phyloP scores from a whole-genome alignment of 352 stramenopile genomes.

The Saprolegnia diclina region DNA sequence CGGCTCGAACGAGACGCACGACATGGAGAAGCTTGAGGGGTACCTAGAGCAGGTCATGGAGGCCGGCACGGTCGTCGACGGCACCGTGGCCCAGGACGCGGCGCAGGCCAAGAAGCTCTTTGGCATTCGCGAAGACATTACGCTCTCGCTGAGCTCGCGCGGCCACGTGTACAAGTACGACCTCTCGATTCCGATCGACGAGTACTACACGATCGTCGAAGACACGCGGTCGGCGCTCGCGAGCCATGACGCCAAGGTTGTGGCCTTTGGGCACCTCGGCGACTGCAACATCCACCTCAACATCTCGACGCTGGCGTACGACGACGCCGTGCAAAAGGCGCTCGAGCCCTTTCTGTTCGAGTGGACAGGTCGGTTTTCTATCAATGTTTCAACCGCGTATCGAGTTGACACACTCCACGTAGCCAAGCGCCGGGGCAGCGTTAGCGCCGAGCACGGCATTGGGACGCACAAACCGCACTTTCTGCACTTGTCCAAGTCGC shows the following conservation, averaged over 20 bases:
- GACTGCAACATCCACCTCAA: constrained; percentile 98
- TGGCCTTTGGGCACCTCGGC: constrained; percentile 92
- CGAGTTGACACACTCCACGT: neutral
- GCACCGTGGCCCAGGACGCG: constrained; percentile 90
- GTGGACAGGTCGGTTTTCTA: constrained; percentile 63
- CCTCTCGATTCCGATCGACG: constrained; percentile 86
- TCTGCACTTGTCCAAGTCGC: constrained; percentile 80
- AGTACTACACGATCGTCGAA: constrained; percentile 89
- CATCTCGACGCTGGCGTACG: constrained; percentile 71
- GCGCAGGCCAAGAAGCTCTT: constrained; percentile 90
- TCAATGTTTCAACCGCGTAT: too few species aligned
- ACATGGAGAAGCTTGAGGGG: constrained; percentile 87
- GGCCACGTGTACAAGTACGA: constrained; percentile 99
- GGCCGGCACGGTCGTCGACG: constrained; percentile 77
- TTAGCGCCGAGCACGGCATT: constrained; percentile 97
- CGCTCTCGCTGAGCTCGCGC: constrained; percentile 70
- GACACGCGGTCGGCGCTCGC: constrained; percentile 60
- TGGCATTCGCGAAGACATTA: constrained; percentile 92
- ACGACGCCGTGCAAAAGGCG: constrained; percentile 54
- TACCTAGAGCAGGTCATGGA: constrained; percentile 77
- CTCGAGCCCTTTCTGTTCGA: constrained; percentile 78
- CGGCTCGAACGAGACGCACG: constrained; percentile 86
- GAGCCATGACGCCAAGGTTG: constrained; percentile 45
- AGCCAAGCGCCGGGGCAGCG: constrained; percentile 86
- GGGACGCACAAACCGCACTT: constrained; percentile 91